Percentiles rank a stretch among this genome's conserved stretches.
phyloP scores from a whole-genome alignment of 306 rosid species.

The Astragalus glycyphyllos region DNA sequence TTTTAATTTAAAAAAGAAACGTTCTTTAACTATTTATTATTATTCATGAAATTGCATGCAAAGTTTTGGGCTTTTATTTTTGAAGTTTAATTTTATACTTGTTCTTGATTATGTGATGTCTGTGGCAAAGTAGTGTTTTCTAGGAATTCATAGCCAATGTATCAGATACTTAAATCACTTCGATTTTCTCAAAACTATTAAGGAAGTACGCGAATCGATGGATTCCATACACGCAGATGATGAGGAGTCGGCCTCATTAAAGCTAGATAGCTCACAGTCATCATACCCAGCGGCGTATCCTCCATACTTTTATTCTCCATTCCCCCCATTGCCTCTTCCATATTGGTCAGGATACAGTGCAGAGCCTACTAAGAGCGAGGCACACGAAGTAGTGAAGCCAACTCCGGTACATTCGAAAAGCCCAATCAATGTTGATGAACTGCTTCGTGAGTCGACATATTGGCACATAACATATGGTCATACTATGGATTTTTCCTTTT shows the following conservation, averaged over 20 bases:
- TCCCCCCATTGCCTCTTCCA: constrained; percentile 76
- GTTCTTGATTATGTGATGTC: constrained; percentile 36
- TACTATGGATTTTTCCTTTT: too few species aligned
- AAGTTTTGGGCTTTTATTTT: background rate
- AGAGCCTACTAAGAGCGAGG: constrained; percentile 58
- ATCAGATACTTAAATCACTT: too few species aligned
- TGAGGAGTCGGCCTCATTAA: constrained; percentile 66
- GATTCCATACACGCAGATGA: constrained; percentile 87
- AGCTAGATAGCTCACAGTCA: constrained; percentile 50
- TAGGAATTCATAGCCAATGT: constrained; percentile 1
- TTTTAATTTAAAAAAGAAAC: background rate
- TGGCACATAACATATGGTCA: too few species aligned
- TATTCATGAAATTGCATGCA: constrained; percentile 30
- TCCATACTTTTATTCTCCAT: constrained; percentile 63
- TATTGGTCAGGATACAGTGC: constrained; percentile 72
- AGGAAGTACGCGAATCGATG: constrained; percentile 96
- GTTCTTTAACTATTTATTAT: background rate
- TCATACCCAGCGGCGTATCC: constrained; percentile 75
- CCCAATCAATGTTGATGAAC: constrained; percentile 91
- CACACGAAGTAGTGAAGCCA: constrained; percentile 86
- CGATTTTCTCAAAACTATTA: too few species aligned
- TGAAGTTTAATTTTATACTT: background rate
- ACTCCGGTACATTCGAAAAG: constrained; percentile 86
- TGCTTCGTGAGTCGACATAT: too few species aligned
- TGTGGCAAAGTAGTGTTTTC: constrained; percentile 16